These are phyloP conservation scores for Ormosia semicastrata DNA, from an alignment of 306 rosid genomes.

Conservation along the genomic window DNA sequence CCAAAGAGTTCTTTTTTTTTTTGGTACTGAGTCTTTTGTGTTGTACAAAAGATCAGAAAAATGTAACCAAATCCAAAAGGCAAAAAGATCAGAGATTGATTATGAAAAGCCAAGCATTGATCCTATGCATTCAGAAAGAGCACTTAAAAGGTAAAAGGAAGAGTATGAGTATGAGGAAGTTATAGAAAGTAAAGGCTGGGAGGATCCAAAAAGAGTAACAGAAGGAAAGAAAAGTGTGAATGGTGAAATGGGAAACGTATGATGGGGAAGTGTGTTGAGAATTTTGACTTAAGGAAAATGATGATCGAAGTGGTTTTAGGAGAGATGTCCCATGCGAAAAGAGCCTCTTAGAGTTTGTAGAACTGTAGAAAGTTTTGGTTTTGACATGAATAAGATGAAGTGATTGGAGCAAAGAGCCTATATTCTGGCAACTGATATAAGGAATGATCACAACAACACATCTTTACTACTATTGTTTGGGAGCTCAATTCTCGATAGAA, in stretches of 20 bases:
- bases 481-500: slow-evolving; percentile 21
- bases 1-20: background rate
- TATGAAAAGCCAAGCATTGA: background rate
- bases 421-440: slow-evolving; percentile 1
- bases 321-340: slow-evolving; percentile 55
- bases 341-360: background rate
- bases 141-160: background rate
- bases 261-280: slow-evolving; percentile 40
- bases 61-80: background rate
- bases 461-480: slow-evolving; percentile 1
- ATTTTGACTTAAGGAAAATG: slow-evolving; percentile 46
- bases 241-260: slow-evolving; percentile 45
- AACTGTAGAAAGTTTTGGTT: background rate
- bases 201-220: background rate
- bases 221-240: slow-evolving; percentile 48
- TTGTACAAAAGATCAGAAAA: background rate
- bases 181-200: background rate
- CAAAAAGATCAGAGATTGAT: background rate
- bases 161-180: background rate
- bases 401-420: slow-evolving; percentile 12
- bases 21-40: background rate
- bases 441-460: slow-evolving; percentile 23
- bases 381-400: slow-evolving; percentile 28
- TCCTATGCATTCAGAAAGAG: background rate
- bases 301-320: background rate